These are phyloP conservation scores for Ceratobasidium sp. DNA, from an alignment of 1,284 basidiomycete species.

Conservation along the genomic window DNA sequence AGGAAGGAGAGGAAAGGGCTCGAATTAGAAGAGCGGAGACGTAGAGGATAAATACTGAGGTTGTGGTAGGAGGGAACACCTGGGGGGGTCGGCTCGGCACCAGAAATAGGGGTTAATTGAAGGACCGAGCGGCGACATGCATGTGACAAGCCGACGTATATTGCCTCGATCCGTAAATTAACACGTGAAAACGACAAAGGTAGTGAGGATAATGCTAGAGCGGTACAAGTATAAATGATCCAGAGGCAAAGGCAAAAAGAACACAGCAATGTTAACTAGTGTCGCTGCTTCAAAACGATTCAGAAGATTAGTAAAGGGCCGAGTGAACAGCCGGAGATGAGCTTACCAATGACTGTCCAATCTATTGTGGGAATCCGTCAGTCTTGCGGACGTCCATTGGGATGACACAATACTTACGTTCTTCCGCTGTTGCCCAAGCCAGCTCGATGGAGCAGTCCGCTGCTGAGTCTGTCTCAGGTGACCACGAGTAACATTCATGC, in stretches of 20 bases:
- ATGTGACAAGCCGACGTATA: constrained; percentile 4
- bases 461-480: constrained; percentile 46
- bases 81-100: too few species aligned
- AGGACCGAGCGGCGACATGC: neutral
- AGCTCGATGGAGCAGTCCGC: constrained; percentile 44
- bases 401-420: constrained; percentile 11
- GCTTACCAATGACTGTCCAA: constrained; percentile 39
- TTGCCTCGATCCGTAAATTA: constrained; percentile 22
- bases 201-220: constrained; percentile 33
- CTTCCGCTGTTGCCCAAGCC: constrained; percentile 50
- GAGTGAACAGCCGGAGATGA: neutral
- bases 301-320: neutral
- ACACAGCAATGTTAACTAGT: constrained; percentile 22
- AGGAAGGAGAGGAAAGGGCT: neutral
- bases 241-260: constrained; percentile 21
- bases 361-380: constrained; percentile 2
- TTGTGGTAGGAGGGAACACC: too few species aligned
- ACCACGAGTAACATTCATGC: constrained; percentile 45
- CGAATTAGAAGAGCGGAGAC: neutral
- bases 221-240: constrained; percentile 35
- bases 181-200: constrained; percentile 20
- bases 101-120: too few species aligned
- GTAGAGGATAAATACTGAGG: too few species aligned
- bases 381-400: neutral
- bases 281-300: constrained; percentile 26